Base-by-base conservation (phyloP, 495 filamentous ascomycete species). In the Collariella sp. region DNA sequence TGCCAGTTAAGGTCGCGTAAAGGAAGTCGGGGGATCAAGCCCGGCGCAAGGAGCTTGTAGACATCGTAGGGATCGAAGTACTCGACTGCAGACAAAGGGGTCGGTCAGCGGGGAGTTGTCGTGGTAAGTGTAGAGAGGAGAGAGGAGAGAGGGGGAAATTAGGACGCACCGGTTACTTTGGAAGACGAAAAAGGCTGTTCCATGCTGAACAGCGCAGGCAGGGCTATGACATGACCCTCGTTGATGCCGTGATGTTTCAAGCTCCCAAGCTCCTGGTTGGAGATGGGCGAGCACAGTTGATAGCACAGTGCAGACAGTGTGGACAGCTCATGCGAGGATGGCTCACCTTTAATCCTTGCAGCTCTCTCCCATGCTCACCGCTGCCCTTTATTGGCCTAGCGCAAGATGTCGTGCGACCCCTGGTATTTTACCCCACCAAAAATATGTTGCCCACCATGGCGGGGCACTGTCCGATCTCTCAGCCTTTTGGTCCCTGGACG, bases 1-100 rank as follows among this genome's bases (percentile, higher is more conserved):
- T 95, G 93, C 93, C 93, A 98, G 65, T 96, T 86, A 42, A 98
- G 83, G 65, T 96, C 91, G 50, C 83, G 84, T n/a, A 98, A 76
- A 11, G 93, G 93, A 4, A 98, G 78, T 39, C 89, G 84, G 45
- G 83, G 72, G 41, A 85, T 79, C 52, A 97, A 76, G 53, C 88
- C 77, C 1, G 85, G 75, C 10, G 86, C 84, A n/a, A 97, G 72
- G 16, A 87, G 76, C 52, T 86, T 81, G 63, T 89, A 97, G 46
- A 95, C 77, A 47, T 85, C 86, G 57, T 84, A 86, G 13, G 94
- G 91, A 69, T 98, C 93, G 71, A 84, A 88, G 68, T 95, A 98
- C 66, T 82, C 77, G 65, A 79, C 78, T 82, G 61, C 3, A 46
- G 35, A 15, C 2, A 13, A 18, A 44, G 1, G 26, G 19, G 24